A percentile compares a stretch with the other conserved stretches of the same genome.
phyloP scores from a whole-genome alignment of 192 early-diverging fungal genomes.

The Coemansia sp. region DNA sequence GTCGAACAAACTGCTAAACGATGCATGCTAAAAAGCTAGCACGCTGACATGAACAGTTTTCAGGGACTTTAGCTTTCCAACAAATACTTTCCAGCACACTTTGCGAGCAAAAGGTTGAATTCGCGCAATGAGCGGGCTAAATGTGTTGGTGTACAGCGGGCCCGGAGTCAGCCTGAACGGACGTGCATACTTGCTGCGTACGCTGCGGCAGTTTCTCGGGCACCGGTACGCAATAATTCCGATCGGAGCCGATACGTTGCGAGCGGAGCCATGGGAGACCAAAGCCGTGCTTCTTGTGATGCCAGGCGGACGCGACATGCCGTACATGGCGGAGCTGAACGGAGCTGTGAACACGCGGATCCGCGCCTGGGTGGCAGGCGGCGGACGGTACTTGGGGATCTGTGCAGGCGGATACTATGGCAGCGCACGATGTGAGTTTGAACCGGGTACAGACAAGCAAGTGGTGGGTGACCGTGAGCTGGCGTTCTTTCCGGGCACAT shows the following conservation, averaged over 20 bases:
- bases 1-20: too few species aligned
- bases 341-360: conserved; percentile 65
- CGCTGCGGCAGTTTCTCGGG: conserved; percentile 74
- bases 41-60: too few species aligned
- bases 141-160: conserved; percentile 55
- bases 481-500: conserved; percentile 67
- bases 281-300: conserved; percentile 83
- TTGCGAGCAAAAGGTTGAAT: not conserved
- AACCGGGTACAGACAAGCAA: conserved; percentile 61
- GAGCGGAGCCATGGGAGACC: conserved; percentile 84
- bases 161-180: conserved; percentile 43
- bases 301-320: conserved; percentile 85
- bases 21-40: too few species aligned
- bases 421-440: conserved; percentile 71
- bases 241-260: conserved; percentile 71
- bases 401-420: conserved; percentile 93
- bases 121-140: conserved; percentile 26
- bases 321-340: conserved; percentile 73
- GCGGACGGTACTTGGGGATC: conserved; percentile 89
- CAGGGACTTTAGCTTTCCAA: too few species aligned
- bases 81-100: not conserved
- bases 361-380: conserved; percentile 62
- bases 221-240: conserved; percentile 86
- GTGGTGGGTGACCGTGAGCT: conserved; percentile 77
- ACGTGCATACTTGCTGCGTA: conserved; percentile 46